phyloP scores from a whole-genome alignment of 345 rosid genomes.

The Hibiscus mutabilis region DNA sequence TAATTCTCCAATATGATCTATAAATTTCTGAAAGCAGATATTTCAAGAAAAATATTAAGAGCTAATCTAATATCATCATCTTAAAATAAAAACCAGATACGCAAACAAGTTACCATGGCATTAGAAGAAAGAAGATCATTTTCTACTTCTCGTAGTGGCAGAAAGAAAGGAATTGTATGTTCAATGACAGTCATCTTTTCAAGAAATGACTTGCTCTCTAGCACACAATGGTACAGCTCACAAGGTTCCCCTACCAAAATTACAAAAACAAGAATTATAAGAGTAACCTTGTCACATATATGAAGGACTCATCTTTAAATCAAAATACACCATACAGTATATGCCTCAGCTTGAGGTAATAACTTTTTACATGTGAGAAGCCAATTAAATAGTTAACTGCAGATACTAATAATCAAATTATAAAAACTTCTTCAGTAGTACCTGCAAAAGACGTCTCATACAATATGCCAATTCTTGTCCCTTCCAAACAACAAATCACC shows the following conservation, averaged over 20 bases:
- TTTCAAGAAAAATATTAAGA: slow-evolving; percentile 11
- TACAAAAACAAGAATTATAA: not conserved
- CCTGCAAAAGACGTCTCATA: slow-evolving; percentile 95
- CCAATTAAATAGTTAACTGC: not conserved
- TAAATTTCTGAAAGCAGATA: slow-evolving; percentile 64
- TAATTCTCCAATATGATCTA: slow-evolving; percentile 77
- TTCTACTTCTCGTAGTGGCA: slow-evolving; percentile 85
- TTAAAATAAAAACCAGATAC: slow-evolving; percentile 16
- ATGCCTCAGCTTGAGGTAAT: not conserved
- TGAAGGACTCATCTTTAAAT: not conserved
- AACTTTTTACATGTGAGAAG: not conserved
- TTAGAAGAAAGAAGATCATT: slow-evolving; percentile 78
- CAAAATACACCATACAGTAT: not conserved
- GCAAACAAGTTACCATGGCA: slow-evolving; percentile 69
- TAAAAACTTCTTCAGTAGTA: slow-evolving; percentile 17
- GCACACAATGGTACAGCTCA: slow-evolving; percentile 78
- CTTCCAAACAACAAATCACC: slow-evolving; percentile 84
- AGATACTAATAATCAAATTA: slow-evolving; percentile 2
- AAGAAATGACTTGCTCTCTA: slow-evolving; percentile 90
- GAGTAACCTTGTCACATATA: not conserved
- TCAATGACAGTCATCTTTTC: slow-evolving; percentile 90
- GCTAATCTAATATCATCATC: not conserved
- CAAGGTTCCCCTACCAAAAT: slow-evolving; percentile 67
- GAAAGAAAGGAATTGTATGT: slow-evolving; percentile 92
- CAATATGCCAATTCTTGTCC: slow-evolving; percentile 86